Base-by-base conservation (phyloP, 1,284 basidiomycete species). In the Heterobasidion occidentale region DNA sequence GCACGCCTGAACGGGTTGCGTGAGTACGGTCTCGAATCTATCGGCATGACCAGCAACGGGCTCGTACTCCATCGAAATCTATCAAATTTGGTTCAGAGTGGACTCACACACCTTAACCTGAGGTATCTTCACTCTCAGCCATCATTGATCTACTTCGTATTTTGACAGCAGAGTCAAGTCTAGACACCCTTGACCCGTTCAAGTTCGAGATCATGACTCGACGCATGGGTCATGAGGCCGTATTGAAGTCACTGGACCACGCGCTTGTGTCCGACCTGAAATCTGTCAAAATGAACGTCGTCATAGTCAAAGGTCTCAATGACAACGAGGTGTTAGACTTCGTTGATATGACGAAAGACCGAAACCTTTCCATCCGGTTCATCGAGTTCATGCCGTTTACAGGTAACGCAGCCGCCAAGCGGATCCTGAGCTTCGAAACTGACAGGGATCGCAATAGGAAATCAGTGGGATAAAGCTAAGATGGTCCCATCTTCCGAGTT, bases 321-420 rank as follows among this genome's bases (percentile, higher is more conserved):
- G 90, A 94, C 64, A 67, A 74, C 14, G 92, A 95, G 69, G 75
- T 92, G 2, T 68, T 83, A 3, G 84, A 90, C 58, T 94, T 95
- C 65, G 81, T 92, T 27, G 81, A 86, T 61, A 74, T 93, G 68
- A 92, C 90, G 4, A 81, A 77, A 63, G 71, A 86, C 49, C 74
- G 75, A 56, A 70, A 73, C 2, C 69, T 94, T 46, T 89, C 83
- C 46, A 81, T 94, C 20, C 83, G 93, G 17, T 93, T 95, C 68
- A 94, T 94, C 58, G 92, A 94, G 69, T 94, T 92, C 67, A 94
- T 95, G 93, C 92, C 92, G 8, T 95, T 95, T 67, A 88, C 85
- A 65, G 90, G 88, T 88, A 63, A 51, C 12, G 9, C 12, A 12
- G 3, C 47, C 47, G n/a, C 27, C 27, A 4, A 27, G 27, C 27